These are phyloP conservation scores for Eucalyptus shirleyi DNA, from an alignment of 345 rosid genomes.

Conservation along the genomic window DNA sequence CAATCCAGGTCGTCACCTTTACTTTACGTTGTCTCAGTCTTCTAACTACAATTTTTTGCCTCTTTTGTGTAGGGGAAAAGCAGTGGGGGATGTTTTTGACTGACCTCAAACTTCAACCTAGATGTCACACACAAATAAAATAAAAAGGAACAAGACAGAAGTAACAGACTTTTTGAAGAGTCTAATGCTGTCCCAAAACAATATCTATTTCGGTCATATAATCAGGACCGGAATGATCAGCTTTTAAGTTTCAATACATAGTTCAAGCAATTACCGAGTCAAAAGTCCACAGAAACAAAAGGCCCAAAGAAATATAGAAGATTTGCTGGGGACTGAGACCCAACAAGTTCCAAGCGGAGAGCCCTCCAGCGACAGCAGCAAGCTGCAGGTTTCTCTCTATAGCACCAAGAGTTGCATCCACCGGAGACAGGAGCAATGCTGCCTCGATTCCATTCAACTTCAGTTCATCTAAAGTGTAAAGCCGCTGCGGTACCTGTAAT, in stretches of 20 bases:
- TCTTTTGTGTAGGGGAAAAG: not conserved
- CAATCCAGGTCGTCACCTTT: not conserved
- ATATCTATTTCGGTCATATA: not conserved
- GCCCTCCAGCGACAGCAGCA: constrained; percentile 45
- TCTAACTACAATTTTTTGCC: not conserved
- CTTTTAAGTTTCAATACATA: not conserved
- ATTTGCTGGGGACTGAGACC: constrained; percentile 47
- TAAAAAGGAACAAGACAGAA: not conserved
- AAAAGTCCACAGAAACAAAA: constrained; percentile 64
- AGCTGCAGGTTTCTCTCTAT: constrained; percentile 70
- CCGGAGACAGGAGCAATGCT: constrained; percentile 63
- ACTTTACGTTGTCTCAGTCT: not conserved
- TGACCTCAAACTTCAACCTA: not conserved
- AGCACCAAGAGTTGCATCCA: constrained; percentile 68
- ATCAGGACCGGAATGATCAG: not conserved
- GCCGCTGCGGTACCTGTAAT: constrained; percentile 69
- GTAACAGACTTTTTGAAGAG: not conserved
- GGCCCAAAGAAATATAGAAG: constrained; percentile 47
- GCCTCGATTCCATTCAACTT: constrained; percentile 75
- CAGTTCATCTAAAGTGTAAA: constrained; percentile 74
- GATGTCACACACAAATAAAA: not conserved
- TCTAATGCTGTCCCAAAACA: not conserved
- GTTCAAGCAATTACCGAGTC: constrained; percentile 37
- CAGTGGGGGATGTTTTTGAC: not conserved
- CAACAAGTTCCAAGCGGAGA: constrained; percentile 52